Evolutionary conservation across 2,329 filamentous ascomycete genomes (phyloP).

Genomic region (Aspergillus ruber): DNA sequence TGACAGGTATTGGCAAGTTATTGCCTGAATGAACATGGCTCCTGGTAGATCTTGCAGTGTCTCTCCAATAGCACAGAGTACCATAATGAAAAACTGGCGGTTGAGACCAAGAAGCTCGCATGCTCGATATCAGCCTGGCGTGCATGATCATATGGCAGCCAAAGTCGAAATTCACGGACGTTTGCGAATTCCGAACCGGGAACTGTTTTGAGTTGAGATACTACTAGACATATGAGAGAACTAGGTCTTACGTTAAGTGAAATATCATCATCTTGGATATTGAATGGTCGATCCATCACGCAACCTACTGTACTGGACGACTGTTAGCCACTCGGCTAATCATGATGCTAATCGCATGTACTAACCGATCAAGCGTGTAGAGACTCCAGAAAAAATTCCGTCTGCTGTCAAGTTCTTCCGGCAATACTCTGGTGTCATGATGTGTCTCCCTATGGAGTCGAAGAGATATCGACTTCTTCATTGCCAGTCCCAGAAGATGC

Average conservation of each 20-base stretch:
- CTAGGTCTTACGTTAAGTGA: slow-evolving; percentile 7
- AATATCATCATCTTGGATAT: slow-evolving; percentile 17
- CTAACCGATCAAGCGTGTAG: slow-evolving; percentile 15
- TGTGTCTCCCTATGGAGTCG: slow-evolving; percentile 20
- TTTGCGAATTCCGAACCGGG: neutral
- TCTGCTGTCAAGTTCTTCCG: slow-evolving; percentile 1
- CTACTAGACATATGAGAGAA: neutral
- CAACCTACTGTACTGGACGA: slow-evolving; percentile 12
- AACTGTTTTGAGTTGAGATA: neutral
- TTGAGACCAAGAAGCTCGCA: too few relatives aligned
- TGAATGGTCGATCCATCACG: slow-evolving; percentile 15
- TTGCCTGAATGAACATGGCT: too few relatives aligned
- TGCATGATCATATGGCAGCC: slow-evolving; percentile 10
- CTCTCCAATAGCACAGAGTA: too few relatives aligned
- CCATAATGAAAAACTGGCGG: too few relatives aligned
- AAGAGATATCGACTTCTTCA: slow-evolving; percentile 22
- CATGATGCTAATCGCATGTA: neutral
- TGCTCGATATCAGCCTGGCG: slow-evolving; percentile 14
- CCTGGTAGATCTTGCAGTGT: too few relatives aligned
- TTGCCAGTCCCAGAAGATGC: slow-evolving; percentile 26
- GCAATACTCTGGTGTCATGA: slow-evolving; percentile 1
- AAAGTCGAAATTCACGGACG: neutral
- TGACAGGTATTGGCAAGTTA: too few relatives aligned
- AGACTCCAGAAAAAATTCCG: slow-evolving; percentile 15
- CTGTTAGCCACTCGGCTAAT: neutral